A percentile compares a stretch with the other conserved stretches of the same genome.
Conservation (phyloP, 768 basidiomycete species). For the Auriculariales sp. region DNA sequence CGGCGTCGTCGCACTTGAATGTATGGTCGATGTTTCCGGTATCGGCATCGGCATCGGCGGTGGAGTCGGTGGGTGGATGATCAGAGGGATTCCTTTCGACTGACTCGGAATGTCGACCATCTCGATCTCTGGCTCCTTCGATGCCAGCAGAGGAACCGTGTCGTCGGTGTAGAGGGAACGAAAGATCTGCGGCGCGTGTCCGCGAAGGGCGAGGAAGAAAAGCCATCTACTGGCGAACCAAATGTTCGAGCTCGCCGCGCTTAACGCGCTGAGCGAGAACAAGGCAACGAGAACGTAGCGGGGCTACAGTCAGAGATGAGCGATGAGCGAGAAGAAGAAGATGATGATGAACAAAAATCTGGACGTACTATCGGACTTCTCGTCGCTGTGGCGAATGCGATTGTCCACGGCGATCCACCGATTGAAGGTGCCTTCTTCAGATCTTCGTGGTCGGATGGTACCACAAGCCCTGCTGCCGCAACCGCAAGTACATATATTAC, state of each 20-base stretch:
- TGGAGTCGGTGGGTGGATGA: no score
- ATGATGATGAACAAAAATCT: neutral
- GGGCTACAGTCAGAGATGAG: neutral
- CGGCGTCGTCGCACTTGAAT: no score
- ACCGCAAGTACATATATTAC: neutral
- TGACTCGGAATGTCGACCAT: no score
- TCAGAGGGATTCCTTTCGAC: no score
- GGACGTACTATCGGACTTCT: neutral
- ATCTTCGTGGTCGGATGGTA: neutral
- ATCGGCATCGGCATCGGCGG: no score
- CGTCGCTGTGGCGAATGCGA: neutral
- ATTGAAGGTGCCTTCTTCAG: neutral
- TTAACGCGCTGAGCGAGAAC: neutral
- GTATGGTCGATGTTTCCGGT: no score
- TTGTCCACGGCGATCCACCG: neutral
- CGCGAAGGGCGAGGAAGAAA: neutral
- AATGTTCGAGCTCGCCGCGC: neutral
- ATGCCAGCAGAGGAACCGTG: no score
- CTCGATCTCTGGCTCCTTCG: no score
- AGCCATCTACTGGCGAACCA: neutral
- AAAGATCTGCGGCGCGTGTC: neutral
- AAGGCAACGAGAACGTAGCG: neutral
- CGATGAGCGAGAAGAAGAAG: neutral
- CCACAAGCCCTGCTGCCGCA: neutral
- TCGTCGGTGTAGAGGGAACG: conserved; percentile 1